These are phyloP conservation scores for Cordyceps javanica DNA, from an alignment of 2,329 filamentous ascomycete species.

Conservation along the genomic window DNA sequence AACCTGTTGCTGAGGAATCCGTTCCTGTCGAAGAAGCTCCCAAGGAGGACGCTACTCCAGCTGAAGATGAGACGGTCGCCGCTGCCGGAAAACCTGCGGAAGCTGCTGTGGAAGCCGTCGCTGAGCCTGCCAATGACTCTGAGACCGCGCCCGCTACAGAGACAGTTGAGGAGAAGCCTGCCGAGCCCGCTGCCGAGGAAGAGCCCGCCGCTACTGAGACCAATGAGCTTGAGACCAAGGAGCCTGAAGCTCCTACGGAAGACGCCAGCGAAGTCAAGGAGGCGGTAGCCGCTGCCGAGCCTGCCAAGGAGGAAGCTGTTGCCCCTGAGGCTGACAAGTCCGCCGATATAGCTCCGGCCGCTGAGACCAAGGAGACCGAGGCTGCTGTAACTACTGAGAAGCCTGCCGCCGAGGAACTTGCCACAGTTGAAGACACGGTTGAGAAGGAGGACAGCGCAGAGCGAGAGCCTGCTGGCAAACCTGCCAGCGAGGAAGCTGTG, in stretches of 20 bases:
- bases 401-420: not conserved
- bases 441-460: not conserved
- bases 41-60: not conserved
- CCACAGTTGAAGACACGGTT: not conserved
- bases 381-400: slow-evolving; percentile 3
- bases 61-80: not conserved
- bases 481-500: not conserved
- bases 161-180: slow-evolving; percentile 13
- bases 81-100: not conserved
- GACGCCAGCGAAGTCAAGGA: not conserved
- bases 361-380: not conserved
- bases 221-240: not conserved
- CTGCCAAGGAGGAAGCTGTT: not conserved
- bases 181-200: not conserved
- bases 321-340: not conserved
- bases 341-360: not conserved
- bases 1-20: not conserved
- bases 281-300: too few species aligned
- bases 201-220: not conserved
- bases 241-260: not conserved
- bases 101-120: not conserved
- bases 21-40: not conserved
- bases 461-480: not conserved
- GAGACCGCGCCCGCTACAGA: not conserved
- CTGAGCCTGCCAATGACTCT: not conserved